A percentile compares a stretch with the other conserved stretches of the same genome.
Conservation (phyloP, 495 filamentous ascomycete species). For the Penicillium nucicola region DNA sequence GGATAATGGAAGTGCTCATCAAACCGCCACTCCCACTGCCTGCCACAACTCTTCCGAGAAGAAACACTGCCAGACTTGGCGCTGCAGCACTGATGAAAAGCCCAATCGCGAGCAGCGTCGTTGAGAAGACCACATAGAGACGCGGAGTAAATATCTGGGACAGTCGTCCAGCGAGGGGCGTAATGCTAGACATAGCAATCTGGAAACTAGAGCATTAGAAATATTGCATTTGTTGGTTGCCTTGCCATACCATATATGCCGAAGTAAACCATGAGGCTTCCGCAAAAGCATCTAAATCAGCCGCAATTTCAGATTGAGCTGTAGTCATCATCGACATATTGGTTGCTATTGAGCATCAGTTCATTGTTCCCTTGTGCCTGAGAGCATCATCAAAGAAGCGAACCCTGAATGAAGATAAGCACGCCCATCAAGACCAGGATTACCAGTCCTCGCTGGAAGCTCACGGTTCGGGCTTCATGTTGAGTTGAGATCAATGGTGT, state of each 20-base stretch:
- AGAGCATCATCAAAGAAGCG: background rate
- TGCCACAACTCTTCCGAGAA: slow-evolving; percentile 60
- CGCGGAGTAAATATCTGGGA: slow-evolving; percentile 66
- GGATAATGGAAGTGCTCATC: slow-evolving; percentile 63
- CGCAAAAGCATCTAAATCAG: slow-evolving; percentile 68
- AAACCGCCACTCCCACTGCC: slow-evolving; percentile 66
- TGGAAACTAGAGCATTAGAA: slow-evolving; percentile 18
- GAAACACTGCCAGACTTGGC: slow-evolving; percentile 52
- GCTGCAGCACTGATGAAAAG: slow-evolving; percentile 61
- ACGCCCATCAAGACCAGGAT: slow-evolving; percentile 18
- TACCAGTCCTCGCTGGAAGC: slow-evolving; percentile 6
- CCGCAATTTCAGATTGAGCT: slow-evolving; percentile 67
- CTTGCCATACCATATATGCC: slow-evolving; percentile 51
- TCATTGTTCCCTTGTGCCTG: background rate
- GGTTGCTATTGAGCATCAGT: slow-evolving; percentile 41
- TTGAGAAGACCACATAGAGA: slow-evolving; percentile 53
- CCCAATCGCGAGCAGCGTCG: slow-evolving; percentile 56
- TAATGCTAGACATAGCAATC: slow-evolving; percentile 65
- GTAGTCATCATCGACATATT: slow-evolving; percentile 79
- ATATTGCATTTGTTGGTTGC: background rate
- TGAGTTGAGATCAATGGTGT: slow-evolving; percentile 18
- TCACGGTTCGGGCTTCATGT: slow-evolving; percentile 6
- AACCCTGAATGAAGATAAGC: slow-evolving; percentile 27
- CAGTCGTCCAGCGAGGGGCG: slow-evolving; percentile 64
- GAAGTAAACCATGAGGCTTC: slow-evolving; percentile 74